A percentile compares a stretch with the other conserved stretches of the same genome.
These are phyloP conservation scores for Candida xiaguanensis DNA, from an alignment of 805 yeast species.

Conservation along the genomic window DNA sequence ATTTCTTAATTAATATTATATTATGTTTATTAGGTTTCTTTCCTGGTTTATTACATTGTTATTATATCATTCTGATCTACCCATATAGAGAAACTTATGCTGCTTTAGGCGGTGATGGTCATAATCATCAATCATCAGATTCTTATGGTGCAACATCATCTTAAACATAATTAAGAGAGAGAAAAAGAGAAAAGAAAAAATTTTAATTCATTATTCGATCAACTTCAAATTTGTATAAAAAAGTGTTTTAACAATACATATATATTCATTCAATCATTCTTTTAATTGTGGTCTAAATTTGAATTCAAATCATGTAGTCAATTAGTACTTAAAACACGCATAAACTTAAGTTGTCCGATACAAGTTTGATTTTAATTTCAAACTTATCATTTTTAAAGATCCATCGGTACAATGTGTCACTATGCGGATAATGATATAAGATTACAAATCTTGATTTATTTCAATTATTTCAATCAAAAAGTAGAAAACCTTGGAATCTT, in stretches of 20 bases:
- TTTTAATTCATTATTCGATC: not conserved
- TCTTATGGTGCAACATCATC: conserved; percentile 9
- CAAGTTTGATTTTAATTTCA: conserved; percentile 12
- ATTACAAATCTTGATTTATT: conserved; percentile 7
- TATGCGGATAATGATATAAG: conserved; percentile 44
- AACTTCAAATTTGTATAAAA: too few species aligned
- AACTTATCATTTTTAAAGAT: conserved; percentile 23
- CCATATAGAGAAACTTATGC: conserved; percentile 43
- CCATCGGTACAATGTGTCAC: conserved; percentile 48
- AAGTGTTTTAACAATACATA: too few species aligned
- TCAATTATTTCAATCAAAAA: not conserved
- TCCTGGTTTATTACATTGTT: conserved; percentile 75
- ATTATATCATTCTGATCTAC: conserved; percentile 74
- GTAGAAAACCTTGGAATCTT: not conserved
- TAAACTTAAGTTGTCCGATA: conserved; percentile 47
- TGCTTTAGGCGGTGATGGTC: conserved; percentile 28
- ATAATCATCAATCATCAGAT: conserved; percentile 17
- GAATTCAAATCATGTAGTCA: too few species aligned
- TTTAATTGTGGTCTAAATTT: too few species aligned
- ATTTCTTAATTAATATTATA: conserved; percentile 63
- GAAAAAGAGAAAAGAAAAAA: not conserved
- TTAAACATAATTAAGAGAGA: too few species aligned
- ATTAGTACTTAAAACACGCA: too few species aligned
- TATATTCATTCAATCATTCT: too few species aligned
- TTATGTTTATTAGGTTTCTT: conserved; percentile 67